These are phyloP conservation scores for Aureobasidium subglaciale DNA, from an alignment of 2,329 filamentous ascomycete species.

Conservation along the genomic window DNA sequence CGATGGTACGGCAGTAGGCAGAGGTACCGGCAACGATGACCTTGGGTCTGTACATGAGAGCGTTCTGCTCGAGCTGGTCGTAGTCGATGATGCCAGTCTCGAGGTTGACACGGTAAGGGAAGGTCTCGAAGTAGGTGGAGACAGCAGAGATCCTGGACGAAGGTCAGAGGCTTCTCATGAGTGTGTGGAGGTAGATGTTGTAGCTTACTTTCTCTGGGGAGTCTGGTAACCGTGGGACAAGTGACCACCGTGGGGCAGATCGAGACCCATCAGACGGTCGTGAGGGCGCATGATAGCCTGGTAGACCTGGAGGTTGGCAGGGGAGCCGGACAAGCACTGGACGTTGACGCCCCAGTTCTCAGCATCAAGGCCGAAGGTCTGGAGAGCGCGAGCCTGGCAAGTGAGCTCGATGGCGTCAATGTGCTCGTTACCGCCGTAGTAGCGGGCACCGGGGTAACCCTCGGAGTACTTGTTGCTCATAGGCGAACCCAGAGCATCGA, in stretches of 20 bases:
- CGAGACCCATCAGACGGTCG: slow-evolving; percentile 93
- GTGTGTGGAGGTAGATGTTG: neutral
- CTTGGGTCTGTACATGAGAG: slow-evolving; percentile 86
- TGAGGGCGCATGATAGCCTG: slow-evolving; percentile 94
- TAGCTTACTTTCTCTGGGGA: slow-evolving; percentile 65
- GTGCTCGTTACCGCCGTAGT: slow-evolving; percentile 99
- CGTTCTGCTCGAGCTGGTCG: slow-evolving; percentile 78
- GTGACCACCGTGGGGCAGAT: slow-evolving; percentile 90
- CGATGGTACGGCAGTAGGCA: slow-evolving; percentile 91
- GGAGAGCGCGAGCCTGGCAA: slow-evolving; percentile 88
- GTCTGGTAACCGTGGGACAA: slow-evolving; percentile 97
- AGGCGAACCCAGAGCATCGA: slow-evolving; percentile 88
- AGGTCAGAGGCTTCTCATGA: neutral
- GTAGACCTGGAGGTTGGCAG: slow-evolving; percentile 97
- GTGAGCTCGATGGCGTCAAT: slow-evolving; percentile 94
- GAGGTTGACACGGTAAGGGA: slow-evolving; percentile 89
- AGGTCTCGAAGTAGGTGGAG: slow-evolving; percentile 97
- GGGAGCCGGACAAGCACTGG: slow-evolving; percentile 67
- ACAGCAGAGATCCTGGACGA: slow-evolving; percentile 71
- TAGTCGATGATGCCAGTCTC: slow-evolving; percentile 93
- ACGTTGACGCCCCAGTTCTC: slow-evolving; percentile 98
- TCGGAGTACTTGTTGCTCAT: slow-evolving; percentile 99
- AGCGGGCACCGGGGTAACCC: slow-evolving; percentile 94
- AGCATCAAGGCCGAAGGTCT: slow-evolving; percentile 79
- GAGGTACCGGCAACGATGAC: slow-evolving; percentile 91